Percentiles rank a stretch among this genome's conserved stretches.
phyloP scores from a whole-genome alignment of 441 rosid genomes.

The Populus tomentosa region DNA sequence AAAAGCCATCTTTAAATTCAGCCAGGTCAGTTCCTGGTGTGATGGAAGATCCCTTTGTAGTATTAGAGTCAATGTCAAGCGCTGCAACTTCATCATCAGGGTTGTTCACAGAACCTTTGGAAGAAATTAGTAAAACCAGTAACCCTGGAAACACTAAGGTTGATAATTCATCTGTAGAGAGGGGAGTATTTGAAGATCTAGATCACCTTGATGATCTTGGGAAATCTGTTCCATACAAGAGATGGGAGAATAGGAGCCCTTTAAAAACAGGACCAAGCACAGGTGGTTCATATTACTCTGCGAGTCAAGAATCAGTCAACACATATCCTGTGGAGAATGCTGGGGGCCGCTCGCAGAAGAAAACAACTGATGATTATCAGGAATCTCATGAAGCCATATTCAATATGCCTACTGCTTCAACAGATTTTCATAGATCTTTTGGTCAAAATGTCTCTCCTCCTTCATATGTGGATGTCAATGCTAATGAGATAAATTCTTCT shows the following conservation, averaged over 20 bases:
- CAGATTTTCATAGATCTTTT: slow-evolving; percentile 31
- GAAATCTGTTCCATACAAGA: slow-evolving; percentile 44
- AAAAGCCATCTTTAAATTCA: slow-evolving; percentile 36
- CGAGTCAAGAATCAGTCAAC: slow-evolving; percentile 38
- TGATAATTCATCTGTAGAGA: slow-evolving; percentile 38
- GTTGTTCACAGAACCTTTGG: slow-evolving; percentile 50
- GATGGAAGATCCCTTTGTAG: slow-evolving; percentile 70
- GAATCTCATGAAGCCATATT: slow-evolving; percentile 41
- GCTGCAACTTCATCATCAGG: slow-evolving; percentile 42
- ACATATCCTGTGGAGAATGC: slow-evolving; percentile 34
- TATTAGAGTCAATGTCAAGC: slow-evolving; percentile 48
- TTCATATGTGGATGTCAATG: slow-evolving; percentile 30
- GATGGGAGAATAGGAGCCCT: slow-evolving; percentile 41
- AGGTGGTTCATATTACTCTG: slow-evolving; percentile 35
- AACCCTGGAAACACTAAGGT: slow-evolving; percentile 42
- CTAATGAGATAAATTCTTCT: slow-evolving; percentile 41
- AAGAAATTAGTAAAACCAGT: slow-evolving; percentile 47
- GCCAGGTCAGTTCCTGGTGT: slow-evolving; percentile 39
- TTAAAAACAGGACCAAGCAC: slow-evolving; percentile 31
- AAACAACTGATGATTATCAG: slow-evolving; percentile 32
- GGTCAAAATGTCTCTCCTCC: slow-evolving; percentile 41
- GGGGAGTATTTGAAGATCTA: slow-evolving; percentile 56
- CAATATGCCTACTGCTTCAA: slow-evolving; percentile 40
- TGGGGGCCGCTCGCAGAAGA: slow-evolving; percentile 33
- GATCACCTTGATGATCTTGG: slow-evolving; percentile 64